Percentiles rank a stretch among this genome's conserved stretches.
phyloP scores from a whole-genome alignment of 164 flowering plant genomes.

The Buxus sempervirens region DNA sequence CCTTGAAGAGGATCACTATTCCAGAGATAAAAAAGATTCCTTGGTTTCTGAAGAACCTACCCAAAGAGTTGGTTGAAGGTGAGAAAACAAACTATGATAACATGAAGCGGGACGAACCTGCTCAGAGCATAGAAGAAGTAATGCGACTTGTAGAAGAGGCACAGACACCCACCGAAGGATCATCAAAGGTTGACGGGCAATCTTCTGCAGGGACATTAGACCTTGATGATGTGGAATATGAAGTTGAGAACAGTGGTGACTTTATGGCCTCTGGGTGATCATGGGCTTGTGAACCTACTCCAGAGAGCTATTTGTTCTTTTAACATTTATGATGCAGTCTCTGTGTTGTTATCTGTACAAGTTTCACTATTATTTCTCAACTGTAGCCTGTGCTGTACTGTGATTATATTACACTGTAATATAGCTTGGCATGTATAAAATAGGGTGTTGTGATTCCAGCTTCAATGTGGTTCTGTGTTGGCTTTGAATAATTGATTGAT shows the following conservation, averaged over 20 bases:
- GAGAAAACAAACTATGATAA: constrained; percentile 39
- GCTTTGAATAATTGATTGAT: too few species aligned
- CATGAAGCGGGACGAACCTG: constrained; percentile 18
- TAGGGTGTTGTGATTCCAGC: too few species aligned
- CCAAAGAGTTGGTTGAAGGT: constrained; percentile 45
- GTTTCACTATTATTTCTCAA: too few species aligned
- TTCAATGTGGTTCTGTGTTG: too few species aligned
- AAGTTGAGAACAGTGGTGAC: constrained; percentile 44
- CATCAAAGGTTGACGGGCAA: constrained; percentile 23
- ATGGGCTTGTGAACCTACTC: not conserved
- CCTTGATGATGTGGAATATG: constrained; percentile 34
- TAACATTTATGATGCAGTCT: not conserved
- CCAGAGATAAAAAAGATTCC: constrained; percentile 64
- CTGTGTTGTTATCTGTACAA: not conserved
- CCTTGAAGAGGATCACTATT: constrained; percentile 57
- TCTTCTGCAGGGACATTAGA: constrained; percentile 22
- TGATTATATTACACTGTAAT: too few species aligned
- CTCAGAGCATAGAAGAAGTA: constrained; percentile 57
- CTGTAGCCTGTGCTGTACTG: too few species aligned
- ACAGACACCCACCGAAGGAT: constrained; percentile 30
- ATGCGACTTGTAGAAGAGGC: constrained; percentile 65
- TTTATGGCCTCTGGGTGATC: constrained; percentile 10
- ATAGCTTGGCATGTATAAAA: too few species aligned
- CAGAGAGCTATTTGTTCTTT: not conserved
- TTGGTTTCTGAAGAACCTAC: constrained; percentile 65